Conservation (phyloP, 306 rosid genomes). For the Sindora glabra region DNA sequence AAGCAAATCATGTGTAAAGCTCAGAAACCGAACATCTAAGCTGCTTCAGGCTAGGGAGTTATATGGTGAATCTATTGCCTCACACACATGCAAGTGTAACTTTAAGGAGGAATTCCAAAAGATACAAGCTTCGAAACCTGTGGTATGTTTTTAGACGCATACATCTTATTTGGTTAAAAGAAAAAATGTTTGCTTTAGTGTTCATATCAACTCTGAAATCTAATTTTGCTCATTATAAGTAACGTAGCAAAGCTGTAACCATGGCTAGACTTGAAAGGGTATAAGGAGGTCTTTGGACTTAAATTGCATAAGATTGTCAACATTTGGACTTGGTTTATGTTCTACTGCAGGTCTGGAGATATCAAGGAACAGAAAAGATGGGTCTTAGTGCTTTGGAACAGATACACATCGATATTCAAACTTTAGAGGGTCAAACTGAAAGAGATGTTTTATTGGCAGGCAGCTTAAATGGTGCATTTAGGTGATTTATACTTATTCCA, state of each 20-base stretch:
- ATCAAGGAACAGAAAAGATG: constrained; percentile 33
- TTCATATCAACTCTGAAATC: not conserved
- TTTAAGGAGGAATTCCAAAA: constrained; percentile 61
- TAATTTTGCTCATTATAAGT: not conserved
- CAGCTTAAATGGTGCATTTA: constrained; percentile 43
- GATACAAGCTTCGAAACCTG: constrained; percentile 55
- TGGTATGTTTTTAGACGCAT: constrained; percentile 33
- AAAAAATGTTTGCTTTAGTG: not conserved
- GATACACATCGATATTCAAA: constrained; percentile 42
- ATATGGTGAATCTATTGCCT: constrained; percentile 46
- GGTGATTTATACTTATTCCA: constrained; percentile 33
- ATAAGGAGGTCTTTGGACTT: too few relatives aligned
- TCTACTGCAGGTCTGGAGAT: constrained; percentile 72
- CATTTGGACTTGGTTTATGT: not conserved
- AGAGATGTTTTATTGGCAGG: constrained; percentile 54
- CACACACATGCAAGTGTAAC: constrained; percentile 37
- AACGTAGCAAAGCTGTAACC: not conserved
- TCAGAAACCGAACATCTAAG: constrained; percentile 32
- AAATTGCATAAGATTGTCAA: not conserved
- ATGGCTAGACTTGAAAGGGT: not conserved
- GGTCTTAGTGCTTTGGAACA: constrained; percentile 64
- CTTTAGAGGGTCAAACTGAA: constrained; percentile 45
- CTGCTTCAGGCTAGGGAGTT: constrained; percentile 78
- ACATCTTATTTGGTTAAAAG: not conserved
- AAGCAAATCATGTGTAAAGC: constrained; percentile 15